These are phyloP conservation scores for Vitis cinerea DNA, from an alignment of 164 flowering plant species.

Conservation along the genomic window DNA sequence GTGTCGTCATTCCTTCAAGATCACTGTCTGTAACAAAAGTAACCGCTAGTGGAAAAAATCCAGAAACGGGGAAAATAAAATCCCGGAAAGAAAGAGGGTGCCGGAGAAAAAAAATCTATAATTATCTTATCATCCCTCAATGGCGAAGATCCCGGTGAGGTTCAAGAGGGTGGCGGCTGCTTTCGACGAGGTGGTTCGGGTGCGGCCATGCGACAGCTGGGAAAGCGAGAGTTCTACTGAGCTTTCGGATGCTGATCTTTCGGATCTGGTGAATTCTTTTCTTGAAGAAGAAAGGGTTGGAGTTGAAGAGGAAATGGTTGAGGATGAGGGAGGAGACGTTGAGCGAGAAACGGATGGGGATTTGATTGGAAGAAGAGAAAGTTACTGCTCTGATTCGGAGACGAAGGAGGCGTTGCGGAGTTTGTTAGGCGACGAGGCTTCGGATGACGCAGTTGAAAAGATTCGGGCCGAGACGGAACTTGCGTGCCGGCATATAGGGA, in stretches of 20 bases:
- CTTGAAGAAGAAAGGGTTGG: background rate
- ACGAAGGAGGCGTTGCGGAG: conserved; percentile 28
- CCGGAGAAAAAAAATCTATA: background rate
- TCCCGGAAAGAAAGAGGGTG: background rate
- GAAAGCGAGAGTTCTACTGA: conserved; percentile 65
- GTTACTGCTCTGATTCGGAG: conserved; percentile 22
- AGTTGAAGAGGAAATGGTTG: background rate
- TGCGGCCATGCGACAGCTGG: conserved; percentile 50
- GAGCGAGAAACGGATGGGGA: conserved; percentile 6
- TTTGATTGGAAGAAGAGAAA: too few species aligned
- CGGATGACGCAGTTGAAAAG: conserved; percentile 18
- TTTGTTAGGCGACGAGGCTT: conserved; percentile 19
- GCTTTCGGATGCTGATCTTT: conserved; percentile 32
- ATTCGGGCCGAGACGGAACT: conserved; percentile 34
- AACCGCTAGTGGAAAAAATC: background rate
- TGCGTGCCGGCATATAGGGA: conserved; percentile 21
- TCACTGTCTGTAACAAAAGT: background rate
- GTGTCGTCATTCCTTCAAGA: too few species aligned
- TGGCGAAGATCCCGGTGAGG: conserved; percentile 42
- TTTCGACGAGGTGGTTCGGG: conserved; percentile 39
- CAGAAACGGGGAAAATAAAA: background rate
- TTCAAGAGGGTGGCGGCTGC: conserved; percentile 51
- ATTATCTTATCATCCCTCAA: background rate
- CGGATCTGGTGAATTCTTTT: conserved; percentile 65
- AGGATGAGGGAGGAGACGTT: conserved; percentile 1